Evolutionary conservation across 768 basidiomycete genomes (phyloP), one percentile per base, ranked within the genome.

Genomic region (Mycena vulgaris): DNA sequence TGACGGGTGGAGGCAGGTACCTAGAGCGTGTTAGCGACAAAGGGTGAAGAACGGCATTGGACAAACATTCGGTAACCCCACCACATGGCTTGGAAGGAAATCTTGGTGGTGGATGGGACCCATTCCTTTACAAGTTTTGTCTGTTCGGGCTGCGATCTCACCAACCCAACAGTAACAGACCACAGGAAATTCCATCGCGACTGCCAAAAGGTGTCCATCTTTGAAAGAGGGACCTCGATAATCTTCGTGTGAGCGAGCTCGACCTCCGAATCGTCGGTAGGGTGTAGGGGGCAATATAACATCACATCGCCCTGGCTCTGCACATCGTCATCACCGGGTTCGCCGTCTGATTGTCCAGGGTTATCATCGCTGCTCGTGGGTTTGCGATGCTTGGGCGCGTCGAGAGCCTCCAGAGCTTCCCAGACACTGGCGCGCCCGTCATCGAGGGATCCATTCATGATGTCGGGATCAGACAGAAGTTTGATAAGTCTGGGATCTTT

Each of bases 1-100:
- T 80, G 3, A 90, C 84, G 0, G 89, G 88, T 27, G 88, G 88
- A 11, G 89, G 89, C 21, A 90, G 81, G 75, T 88, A 89, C 31
- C 88, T 89, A 67, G 10, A 14, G 51, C 16, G 33, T 19, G n/a
- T 69, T 19, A 67, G 47, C 23, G n/a, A 39, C 23, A 30, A 8
- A 31, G 16, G 9, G 23, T 42, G 48, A 6, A 25, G 4, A 23
- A 13, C 2, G 7, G 52, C 5, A 25, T 16, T 23, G 2, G 35
- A 68, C 87, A 62, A 68, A 88, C 88, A 90, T 80, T 56, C 89
- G 80, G 71, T 87, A 90, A 9, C 89, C 89, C 89, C 89, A 75
- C 89, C 89, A 90, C 72, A 85, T 83, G 2, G 87, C 85, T 73
- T 90, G 85, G 49, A 90, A 78, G 8, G 89, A 89, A 25, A 90